Conservation (phyloP, 768 basidiomycete genomes). For the Mycena galericulata region DNA sequence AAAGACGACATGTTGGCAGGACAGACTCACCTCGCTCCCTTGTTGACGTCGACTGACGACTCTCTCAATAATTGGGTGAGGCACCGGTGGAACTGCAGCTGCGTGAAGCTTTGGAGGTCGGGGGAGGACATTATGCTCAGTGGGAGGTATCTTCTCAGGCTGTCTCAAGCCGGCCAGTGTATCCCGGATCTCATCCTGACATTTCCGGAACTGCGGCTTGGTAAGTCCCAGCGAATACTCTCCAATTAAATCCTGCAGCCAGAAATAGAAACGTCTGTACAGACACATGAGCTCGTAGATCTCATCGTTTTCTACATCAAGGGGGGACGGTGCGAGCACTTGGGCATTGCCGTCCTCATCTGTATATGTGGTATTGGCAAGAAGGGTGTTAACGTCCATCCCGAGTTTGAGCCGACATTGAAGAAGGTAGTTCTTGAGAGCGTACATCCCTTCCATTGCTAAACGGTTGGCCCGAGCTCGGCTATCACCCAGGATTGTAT, state of each 20-base stretch:
- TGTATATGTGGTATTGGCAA: background rate
- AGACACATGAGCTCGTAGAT: background rate
- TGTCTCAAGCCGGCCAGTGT: background rate
- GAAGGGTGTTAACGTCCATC: background rate
- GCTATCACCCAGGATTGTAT: background rate
- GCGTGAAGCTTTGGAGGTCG: background rate
- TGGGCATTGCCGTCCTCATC: background rate
- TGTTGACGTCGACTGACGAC: background rate
- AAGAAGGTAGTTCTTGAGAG: background rate
- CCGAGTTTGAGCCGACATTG: background rate
- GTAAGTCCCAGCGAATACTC: slow-evolving; percentile 7
- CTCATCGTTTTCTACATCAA: slow-evolving; percentile 10
- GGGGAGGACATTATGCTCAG: background rate
- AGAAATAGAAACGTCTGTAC: background rate
- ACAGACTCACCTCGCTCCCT: background rate
- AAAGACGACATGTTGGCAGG: background rate
- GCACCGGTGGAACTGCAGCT: too few relatives aligned
- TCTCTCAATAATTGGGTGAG: too few relatives aligned
- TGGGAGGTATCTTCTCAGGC: background rate
- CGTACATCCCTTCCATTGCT: background rate
- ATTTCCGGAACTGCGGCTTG: background rate
- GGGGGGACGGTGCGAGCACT: background rate
- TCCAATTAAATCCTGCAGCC: background rate
- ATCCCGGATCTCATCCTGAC: background rate
- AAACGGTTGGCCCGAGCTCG: background rate